Evolutionary conservation across 2,329 filamentous ascomycete genomes (phyloP), one percentile per base, ranked within the genome.

Genomic region (Macroventuria anomochaeta): DNA sequence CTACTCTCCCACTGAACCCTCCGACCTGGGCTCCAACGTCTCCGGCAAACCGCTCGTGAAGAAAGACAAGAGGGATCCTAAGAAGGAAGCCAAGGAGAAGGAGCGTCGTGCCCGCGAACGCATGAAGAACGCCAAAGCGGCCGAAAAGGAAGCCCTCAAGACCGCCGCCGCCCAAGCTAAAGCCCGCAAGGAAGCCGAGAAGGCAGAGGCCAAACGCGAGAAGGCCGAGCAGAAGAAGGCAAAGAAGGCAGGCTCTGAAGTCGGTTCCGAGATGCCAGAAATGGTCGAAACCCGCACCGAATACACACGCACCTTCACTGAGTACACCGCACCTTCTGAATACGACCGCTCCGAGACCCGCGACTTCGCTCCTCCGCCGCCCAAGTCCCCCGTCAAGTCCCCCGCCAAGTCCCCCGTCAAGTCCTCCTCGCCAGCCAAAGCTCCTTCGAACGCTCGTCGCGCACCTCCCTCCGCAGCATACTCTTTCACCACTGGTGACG

Each of bases 1-100:
- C 70, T 90, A 90, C 74, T 88, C 88, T 39, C 64, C 41, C 86
- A 88, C 86, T 31, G 83, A 81, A 63, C 80, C 85, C 44, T 82
- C 85, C 57, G 83, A 89, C 59, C 80, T 88, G 32, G 71, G 74
- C 65, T 77, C 77, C 50, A 76, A 80, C 25, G 64, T 76, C 60
- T 76, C 75, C 28, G 60, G 62, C 60, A 67, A 60, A 58, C 74
- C 71, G 33, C 81, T 88, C 47, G 77, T 76, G 50, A 69, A 69
- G 57, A 77, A 63, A 69, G 77, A 59, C 42, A 69, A 70, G 59
- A 78, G 61, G 75, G 69, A 76, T 53, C 69, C 71, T 55, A 72
- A 72, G 65, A 70, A 73, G 59, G 68, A 73, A 54, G 71, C 69
- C 55, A 74, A 74, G 43, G 71, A 66, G 33, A 73, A 73, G 58